These are phyloP conservation scores for Pochonia chlamydosporia DNA, from an alignment of 2,329 filamentous ascomycete genomes.

Conservation along the genomic window DNA sequence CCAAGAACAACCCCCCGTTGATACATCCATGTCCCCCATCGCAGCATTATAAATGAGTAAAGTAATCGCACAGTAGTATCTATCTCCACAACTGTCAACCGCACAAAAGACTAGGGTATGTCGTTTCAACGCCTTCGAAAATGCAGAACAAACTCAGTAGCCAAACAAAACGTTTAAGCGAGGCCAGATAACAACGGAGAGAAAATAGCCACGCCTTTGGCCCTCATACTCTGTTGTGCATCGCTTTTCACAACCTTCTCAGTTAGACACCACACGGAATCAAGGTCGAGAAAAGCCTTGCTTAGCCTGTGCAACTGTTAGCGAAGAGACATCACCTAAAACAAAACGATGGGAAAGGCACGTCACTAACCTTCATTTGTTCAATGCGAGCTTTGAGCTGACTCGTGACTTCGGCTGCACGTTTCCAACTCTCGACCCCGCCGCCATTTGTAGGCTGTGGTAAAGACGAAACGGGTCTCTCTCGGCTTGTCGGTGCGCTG, in stretches of 20 bases:
- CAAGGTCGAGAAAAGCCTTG: slow-evolving; percentile 25
- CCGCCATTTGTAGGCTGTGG: slow-evolving; percentile 27
- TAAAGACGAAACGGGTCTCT: slow-evolving; percentile 29
- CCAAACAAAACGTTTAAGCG: background rate
- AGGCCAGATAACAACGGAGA: background rate
- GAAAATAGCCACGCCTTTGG: background rate
- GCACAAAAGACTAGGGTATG: slow-evolving; percentile 22
- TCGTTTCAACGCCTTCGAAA: slow-evolving; percentile 26
- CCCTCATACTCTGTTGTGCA: too few species aligned
- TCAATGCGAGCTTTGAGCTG: slow-evolving; percentile 96
- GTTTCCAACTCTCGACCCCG: slow-evolving; percentile 80
- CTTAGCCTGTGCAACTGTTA: slow-evolving; percentile 16
- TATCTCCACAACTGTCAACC: slow-evolving; percentile 8
- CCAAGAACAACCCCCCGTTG: background rate
- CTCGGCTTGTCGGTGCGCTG: slow-evolving; percentile 17
- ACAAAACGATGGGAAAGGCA: background rate
- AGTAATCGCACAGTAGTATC: background rate
- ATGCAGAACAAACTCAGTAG: slow-evolving; percentile 19
- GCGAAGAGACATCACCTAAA: background rate
- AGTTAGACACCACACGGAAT: slow-evolving; percentile 3
- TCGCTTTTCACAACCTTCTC: too few species aligned
- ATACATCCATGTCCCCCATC: slow-evolving; percentile 4
- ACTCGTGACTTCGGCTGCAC: slow-evolving; percentile 94
- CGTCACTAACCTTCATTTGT: slow-evolving; percentile 75
- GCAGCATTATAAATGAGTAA: background rate